Conservation (phyloP, 768 basidiomycete species). For the Rhizopogon vulgaris region DNA sequence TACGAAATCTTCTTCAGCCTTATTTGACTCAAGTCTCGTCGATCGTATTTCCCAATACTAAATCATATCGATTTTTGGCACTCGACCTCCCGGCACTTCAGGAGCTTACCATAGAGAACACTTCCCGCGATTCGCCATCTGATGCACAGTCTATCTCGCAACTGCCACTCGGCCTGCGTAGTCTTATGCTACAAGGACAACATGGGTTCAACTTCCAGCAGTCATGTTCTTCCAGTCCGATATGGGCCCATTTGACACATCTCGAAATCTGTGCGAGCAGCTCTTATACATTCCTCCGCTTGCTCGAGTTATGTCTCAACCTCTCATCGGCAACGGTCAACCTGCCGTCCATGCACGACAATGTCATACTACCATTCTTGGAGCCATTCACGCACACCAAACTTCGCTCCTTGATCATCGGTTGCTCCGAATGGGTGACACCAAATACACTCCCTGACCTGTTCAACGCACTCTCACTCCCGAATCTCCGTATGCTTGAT, state of each 20-base stretch:
- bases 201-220: conserved; percentile 1
- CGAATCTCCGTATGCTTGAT: too few relatives aligned
- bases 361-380: not conserved
- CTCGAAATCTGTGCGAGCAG: conserved; percentile 2
- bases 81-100: conserved; percentile 12
- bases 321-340: conserved; percentile 10
- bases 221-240: conserved; percentile 10
- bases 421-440: too few relatives aligned
- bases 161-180: conserved; percentile 1
- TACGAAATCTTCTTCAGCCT: conserved; percentile 10
- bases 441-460: too few relatives aligned
- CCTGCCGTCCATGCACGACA: not conserved
- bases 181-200: conserved; percentile 6
- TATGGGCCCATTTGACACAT: conserved; percentile 14
- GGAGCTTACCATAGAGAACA: conserved; percentile 9
- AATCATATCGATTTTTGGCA: conserved; percentile 11
- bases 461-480: too few relatives aligned
- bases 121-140: not conserved
- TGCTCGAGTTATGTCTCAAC: conserved; percentile 14
- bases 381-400: conserved; percentile 5
- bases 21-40: conserved; percentile 7
- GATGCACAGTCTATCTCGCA: conserved; percentile 2
- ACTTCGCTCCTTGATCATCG: too few relatives aligned
- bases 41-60: conserved; percentile 13
- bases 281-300: not conserved